A percentile compares a stretch with the other conserved stretches of the same genome.
Evolutionary conservation across 257 asterid genomes (phyloP).

Genomic region (Osmanthus fragrans): DNA sequence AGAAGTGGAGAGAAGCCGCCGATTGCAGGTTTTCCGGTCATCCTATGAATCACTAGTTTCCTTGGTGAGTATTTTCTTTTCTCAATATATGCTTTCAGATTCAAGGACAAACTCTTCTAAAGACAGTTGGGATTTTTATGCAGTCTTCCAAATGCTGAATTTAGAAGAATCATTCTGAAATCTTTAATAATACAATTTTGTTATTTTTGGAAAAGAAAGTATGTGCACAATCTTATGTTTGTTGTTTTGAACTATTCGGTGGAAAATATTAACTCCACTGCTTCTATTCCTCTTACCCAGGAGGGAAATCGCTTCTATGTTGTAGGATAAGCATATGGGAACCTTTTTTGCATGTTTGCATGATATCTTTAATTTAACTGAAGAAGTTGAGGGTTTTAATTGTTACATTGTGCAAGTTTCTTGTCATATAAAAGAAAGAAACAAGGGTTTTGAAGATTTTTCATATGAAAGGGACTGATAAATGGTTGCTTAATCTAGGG

Average conservation of each 20-base stretch:
- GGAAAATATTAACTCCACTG: constrained; percentile 1
- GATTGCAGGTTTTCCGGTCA: constrained; percentile 70
- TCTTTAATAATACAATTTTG: neutral
- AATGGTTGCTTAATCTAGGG: constrained; percentile 8
- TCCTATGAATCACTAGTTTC: constrained; percentile 87
- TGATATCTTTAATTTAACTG: neutral
- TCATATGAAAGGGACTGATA: constrained; percentile 3
- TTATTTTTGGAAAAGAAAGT: constrained; percentile 9
- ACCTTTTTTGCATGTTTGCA: neutral
- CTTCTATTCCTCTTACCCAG: constrained; percentile 7
- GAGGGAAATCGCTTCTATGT: constrained; percentile 13
- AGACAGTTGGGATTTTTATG: constrained; percentile 14
- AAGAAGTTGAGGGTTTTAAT: constrained; percentile 13
- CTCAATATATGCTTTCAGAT: constrained; percentile 13
- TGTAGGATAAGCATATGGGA: constrained; percentile 8
- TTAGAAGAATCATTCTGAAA: constrained; percentile 10
- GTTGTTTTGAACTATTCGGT: neutral
- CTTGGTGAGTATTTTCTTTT: constrained; percentile 60
- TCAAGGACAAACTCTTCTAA: constrained; percentile 17
- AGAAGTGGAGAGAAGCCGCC: constrained; percentile 69
- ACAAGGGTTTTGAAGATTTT: neutral
- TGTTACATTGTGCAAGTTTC: constrained; percentile 4
- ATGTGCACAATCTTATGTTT: constrained; percentile 11
- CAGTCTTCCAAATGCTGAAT: constrained; percentile 9
- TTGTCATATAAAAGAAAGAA: neutral